Evolutionary conservation across 306 rosid genomes (phyloP).

Genomic region (Cicer judaicum): DNA sequence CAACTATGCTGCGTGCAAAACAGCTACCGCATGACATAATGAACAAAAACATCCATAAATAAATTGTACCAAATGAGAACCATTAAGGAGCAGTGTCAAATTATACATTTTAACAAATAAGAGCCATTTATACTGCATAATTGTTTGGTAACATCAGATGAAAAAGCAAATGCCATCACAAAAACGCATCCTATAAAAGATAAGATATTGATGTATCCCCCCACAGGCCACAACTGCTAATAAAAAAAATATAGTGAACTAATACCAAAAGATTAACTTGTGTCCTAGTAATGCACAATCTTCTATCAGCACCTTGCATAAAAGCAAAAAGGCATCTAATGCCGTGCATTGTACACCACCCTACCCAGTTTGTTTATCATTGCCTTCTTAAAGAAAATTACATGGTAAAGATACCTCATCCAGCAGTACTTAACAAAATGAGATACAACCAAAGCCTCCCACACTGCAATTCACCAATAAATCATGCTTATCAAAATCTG

Average conservation of each 20-base stretch:
- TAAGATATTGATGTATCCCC: neutral
- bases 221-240: neutral
- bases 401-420: neutral
- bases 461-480: slow-evolving; percentile 14
- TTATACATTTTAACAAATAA: neutral
- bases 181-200: neutral
- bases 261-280: neutral
- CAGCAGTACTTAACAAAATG: neutral
- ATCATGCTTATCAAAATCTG: neutral
- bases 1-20: no score
- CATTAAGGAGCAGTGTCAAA: neutral
- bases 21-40: no score
- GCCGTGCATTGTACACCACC: neutral
- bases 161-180: neutral
- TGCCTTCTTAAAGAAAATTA: neutral
- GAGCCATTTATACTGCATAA: neutral
- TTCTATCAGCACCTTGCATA: neutral
- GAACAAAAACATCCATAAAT: no score
- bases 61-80: no score
- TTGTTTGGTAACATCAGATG: neutral
- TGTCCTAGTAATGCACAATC: neutral
- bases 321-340: neutral
- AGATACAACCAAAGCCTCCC: neutral
- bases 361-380: neutral
- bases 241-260: neutral